Base-by-base conservation (phyloP, 177 flowering plant genomes). In the Telopea speciosissima region DNA sequence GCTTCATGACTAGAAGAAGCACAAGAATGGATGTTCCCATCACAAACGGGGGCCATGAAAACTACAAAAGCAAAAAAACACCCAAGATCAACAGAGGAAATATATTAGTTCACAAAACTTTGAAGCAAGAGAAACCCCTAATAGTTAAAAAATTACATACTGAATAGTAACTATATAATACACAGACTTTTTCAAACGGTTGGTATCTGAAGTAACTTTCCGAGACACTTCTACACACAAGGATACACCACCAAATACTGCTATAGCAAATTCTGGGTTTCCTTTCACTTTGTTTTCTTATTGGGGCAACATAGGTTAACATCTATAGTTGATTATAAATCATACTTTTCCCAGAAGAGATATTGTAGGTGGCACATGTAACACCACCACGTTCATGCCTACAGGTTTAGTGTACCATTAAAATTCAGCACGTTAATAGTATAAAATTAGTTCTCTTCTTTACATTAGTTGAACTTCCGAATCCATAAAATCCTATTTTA, bases 11-110 rank as follows among this genome's bases (percentile, higher is more conserved):
- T 65, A 87, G 81, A 70, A 95, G 85, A 72, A 92, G 79, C 19
- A 85, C 90, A 59, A 95, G 92, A 74, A 86, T 83, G 72, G 78
- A 45, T 7, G 89, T 88, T 70, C 99, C 99, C 99, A 92, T 84
- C n/a, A 95, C 83, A 79, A 92, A 95, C 62, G 99, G 99, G 1
- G 85, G 97, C 99, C 97, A 95, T 26, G 81, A 82, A 72, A 94
- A 92, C 99, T 94, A 77, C 84, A 88, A 81, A 85, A 77, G 61
- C 68, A 81, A 83, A 78, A 73, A 63, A 80, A 22, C 45, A 70
- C 76, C 60, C 58, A 71, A 65, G 73, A 76, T 81, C 70, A 82
- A 74, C 54, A 58, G 67, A 76, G 42, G 54, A 44, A 74, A 33
- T 24, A 62, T 12, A 25, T 24, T 26, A 26, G 26, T 16, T 23